Evolutionary conservation across 371 early-diverging fungal genomes (phyloP).

Genomic region (Syncephalis fuscata): DNA sequence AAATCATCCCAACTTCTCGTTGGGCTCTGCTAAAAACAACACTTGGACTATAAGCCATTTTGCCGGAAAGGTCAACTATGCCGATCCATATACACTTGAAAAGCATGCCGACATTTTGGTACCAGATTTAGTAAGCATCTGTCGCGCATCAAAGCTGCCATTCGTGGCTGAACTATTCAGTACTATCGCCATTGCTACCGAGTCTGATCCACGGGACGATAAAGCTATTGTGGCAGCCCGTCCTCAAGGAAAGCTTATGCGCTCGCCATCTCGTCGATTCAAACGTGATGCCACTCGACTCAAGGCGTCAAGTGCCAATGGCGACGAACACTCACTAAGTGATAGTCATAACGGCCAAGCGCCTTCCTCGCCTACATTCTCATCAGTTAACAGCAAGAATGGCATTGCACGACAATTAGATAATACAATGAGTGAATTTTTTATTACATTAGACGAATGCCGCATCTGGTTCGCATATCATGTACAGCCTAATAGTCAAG

Average conservation of each 20-base stretch:
- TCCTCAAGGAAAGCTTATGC: conserved; percentile 31
- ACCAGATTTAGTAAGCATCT: conserved; percentile 72
- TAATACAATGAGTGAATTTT: conserved; percentile 44
- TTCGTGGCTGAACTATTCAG: conserved; percentile 72
- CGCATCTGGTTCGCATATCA: conserved; percentile 73
- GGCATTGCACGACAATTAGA: conserved; percentile 46
- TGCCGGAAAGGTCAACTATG: conserved; percentile 50
- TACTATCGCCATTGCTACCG: conserved; percentile 56
- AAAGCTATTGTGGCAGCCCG: conserved; percentile 53
- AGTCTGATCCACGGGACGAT: conserved; percentile 68
- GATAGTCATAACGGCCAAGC: not conserved
- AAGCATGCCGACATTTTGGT: conserved; percentile 49
- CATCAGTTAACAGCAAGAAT: conserved; percentile 13
- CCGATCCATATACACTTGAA: conserved; percentile 46
- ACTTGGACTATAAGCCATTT: conserved; percentile 68
- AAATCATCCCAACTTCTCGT: not conserved
- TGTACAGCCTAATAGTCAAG: conserved; percentile 56
- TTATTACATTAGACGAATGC: conserved; percentile 53
- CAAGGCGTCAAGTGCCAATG: too few species aligned
- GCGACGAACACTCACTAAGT: too few species aligned
- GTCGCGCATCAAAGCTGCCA: conserved; percentile 42
- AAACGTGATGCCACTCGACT: conserved; percentile 11
- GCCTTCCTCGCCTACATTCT: not conserved
- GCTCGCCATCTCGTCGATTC: conserved; percentile 12
- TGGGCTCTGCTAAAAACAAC: not conserved